A percentile compares a stretch with the other conserved stretches of the same genome.
phyloP scores from a whole-genome alignment of 2,329 filamentous ascomycete genomes.

The Colletotrichum aenigma region DNA sequence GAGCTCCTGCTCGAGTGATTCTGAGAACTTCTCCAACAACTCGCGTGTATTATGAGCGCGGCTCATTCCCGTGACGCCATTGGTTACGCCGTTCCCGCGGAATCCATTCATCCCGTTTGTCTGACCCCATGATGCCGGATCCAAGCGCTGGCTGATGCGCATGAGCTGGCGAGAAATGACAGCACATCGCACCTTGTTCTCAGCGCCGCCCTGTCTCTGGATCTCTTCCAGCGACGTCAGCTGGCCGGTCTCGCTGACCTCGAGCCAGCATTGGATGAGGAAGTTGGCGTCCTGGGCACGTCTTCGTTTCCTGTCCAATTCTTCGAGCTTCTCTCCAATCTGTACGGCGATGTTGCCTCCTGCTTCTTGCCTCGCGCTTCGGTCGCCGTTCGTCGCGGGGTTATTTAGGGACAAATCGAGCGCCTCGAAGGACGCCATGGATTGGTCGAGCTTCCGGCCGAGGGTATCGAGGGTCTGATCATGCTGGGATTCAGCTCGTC shows the following conservation, averaged over 20 bases:
- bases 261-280: conserved; percentile 94
- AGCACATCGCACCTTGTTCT: conserved; percentile 93
- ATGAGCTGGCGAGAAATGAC: conserved; percentile 92
- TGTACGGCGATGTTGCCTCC: conserved; percentile 92
- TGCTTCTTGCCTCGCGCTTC: conserved; percentile 53
- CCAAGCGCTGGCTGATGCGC: conserved; percentile 90
- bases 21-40: conserved; percentile 94
- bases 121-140: conserved; percentile 75
- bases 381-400: conserved; percentile 37
- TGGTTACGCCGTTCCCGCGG: conserved; percentile 52
- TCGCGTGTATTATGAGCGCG: conserved; percentile 74
- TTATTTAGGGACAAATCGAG: conserved; percentile 84
- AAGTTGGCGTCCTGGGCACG: conserved; percentile 93
- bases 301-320: conserved; percentile 89
- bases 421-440: conserved; percentile 89
- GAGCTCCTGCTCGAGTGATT: conserved; percentile 93
- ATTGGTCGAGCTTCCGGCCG: conserved; percentile 87
- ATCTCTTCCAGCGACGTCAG: conserved; percentile 89
- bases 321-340: conserved; percentile 92
- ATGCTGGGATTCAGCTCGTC: conserved; percentile 90
- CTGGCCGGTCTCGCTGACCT: conserved; percentile 89
- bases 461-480: conserved; percentile 88
- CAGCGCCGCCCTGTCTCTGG: conserved; percentile 80
- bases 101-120: conserved; percentile 60
- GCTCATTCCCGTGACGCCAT: conserved; percentile 47